Evolutionary conservation across 139 green algal genomes (phyloP).

Genomic region (Tetraselmis chui): DNA sequence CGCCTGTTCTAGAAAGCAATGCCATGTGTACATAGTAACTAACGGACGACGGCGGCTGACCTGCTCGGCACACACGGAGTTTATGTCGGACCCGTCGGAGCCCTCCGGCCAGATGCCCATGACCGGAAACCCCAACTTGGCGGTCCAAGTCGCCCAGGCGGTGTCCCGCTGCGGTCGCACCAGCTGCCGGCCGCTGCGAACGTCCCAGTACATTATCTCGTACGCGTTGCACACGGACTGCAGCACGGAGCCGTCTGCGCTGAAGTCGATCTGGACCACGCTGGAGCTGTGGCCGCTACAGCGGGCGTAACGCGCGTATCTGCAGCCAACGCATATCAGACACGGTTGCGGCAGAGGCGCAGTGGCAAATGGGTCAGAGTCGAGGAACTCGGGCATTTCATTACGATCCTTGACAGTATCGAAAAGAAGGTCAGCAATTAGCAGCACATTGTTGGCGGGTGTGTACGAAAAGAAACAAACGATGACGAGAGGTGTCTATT

Average conservation of each 20-base stretch:
- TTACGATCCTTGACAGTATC: too few species aligned
- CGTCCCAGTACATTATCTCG: conserved; percentile 34
- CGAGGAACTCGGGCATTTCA: too few species aligned
- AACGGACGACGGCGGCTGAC: too few species aligned
- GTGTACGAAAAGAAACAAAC: too few species aligned
- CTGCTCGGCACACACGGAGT: conserved; percentile 12
- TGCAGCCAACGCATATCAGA: too few species aligned
- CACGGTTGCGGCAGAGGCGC: too few species aligned
- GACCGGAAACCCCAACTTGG: conserved; percentile 22
- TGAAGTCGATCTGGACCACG: conserved; percentile 18
- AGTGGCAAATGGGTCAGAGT: too few species aligned
- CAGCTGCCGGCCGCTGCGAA: conserved; percentile 8
- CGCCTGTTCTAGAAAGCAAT: too few species aligned
- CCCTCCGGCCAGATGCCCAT: conserved; percentile 21
- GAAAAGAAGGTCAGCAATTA: too few species aligned
- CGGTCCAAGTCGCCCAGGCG: conserved; percentile 28
- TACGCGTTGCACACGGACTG: conserved; percentile 37
- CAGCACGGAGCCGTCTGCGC: conserved; percentile 7
- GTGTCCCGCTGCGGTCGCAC: conserved; percentile 15
- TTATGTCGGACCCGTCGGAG: conserved; percentile 24
- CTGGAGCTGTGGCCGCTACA: conserved; percentile 16
- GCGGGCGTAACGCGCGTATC: not conserved
- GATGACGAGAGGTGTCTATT: too few species aligned
- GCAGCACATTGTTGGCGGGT: too few species aligned
- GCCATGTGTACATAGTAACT: too few species aligned